A percentile compares a stretch with the other conserved stretches of the same genome.
These are phyloP conservation scores for Thielaviopsis euricoi DNA, from an alignment of 2,329 filamentous ascomycete species.

Conservation along the genomic window DNA sequence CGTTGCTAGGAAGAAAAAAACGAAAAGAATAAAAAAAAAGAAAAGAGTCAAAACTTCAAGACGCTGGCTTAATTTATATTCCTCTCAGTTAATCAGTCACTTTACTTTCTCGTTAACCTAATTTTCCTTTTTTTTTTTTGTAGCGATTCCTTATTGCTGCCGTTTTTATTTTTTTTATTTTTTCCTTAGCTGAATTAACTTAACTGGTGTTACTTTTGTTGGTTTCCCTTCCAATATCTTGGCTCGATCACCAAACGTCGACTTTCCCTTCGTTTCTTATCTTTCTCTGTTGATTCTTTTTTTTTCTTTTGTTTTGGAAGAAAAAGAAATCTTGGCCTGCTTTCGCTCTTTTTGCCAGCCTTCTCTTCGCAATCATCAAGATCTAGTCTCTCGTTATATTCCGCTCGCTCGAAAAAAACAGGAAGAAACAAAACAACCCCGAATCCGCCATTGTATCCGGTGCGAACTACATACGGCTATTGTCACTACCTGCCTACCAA, in stretches of 20 bases:
- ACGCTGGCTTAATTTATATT: neutral
- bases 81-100: too few species aligned
- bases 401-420: too few species aligned
- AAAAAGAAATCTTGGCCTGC: neutral
- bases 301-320: neutral
- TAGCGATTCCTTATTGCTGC: too few species aligned
- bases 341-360: neutral
- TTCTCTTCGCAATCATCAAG: too few species aligned
- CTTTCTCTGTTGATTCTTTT: constrained; percentile 5
- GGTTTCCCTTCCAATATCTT: neutral
- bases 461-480: too few species aligned
- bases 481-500: neutral
- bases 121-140: too few species aligned
- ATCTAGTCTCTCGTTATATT: too few species aligned
- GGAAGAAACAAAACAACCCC: too few species aligned
- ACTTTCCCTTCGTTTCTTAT: neutral
- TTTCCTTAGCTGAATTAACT: neutral
- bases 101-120: too few species aligned
- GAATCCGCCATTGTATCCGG: too few species aligned
- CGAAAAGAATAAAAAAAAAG: neutral
- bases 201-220: neutral
- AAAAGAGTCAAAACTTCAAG: neutral
- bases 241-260: neutral
- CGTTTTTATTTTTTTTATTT: neutral
- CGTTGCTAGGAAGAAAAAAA: too few species aligned